Evolutionary conservation across 2,329 filamentous ascomycete species (phyloP), one percentile per base, ranked within the genome.

Genomic region (Stagonosporopsis vannaccii): DNA sequence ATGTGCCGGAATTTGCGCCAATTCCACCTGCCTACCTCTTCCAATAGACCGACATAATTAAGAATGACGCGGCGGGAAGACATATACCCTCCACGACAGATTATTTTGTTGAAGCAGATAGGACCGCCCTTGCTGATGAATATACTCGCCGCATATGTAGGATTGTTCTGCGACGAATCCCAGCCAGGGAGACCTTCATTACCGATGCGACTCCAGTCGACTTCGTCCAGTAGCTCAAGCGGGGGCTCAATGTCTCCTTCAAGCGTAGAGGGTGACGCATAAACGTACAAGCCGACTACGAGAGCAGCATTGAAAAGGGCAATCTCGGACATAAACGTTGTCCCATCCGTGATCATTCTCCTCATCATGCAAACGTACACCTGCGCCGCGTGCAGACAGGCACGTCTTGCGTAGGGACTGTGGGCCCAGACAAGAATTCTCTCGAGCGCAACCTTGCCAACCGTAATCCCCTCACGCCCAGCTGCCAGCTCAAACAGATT

Each of bases 1-100:
- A 30, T 30, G 20, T 43, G 41, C 20, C 41, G 41, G 17, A 43
- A 43, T n/a, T 43, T 43, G 25, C 25, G 41, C 41, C 41, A 43
- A 35, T 35, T 46, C 30, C 43, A 46, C 22, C 32, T 12, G 12
- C 43, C 30, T 23, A 46, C 20, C 15, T 46, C 32, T 26, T 46
- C 30, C 20, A 46, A 26, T 12, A 46, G 43, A 13, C 32, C 22
- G n/a, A 26, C 43, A 17, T 36, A 46, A 25, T 36, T 26, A 6
- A 46, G 43, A n/a, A 46, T 20, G 15, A 46, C 12, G 12, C 20
- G 19, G 13, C n/a, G 19, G 12, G 43, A 25, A 25, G 32, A 25
- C 19, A 25, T 26, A 15, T 46, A 36, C 12, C 43, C 43, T 13
- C 43, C 32, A 17, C 25, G 20, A 15, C 43, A 36, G 15, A 25